Percentiles rank a stretch among this genome's conserved stretches.
Conservation (phyloP, 352 stramenopile genomes). For the Globisporangium perplexum region DNA sequence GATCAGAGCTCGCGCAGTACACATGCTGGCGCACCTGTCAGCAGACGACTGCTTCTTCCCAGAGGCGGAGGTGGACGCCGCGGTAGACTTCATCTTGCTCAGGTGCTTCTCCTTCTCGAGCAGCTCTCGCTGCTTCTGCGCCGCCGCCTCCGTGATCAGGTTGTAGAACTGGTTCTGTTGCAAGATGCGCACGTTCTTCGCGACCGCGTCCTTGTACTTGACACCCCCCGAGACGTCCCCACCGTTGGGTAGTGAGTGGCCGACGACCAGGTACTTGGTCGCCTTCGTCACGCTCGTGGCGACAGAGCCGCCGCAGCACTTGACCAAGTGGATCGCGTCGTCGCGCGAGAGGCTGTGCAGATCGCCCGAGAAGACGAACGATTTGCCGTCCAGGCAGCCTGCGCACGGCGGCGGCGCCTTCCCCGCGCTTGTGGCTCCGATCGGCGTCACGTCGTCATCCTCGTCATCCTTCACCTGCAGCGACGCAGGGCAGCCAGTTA, state of each 20-base stretch:
- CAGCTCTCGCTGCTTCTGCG: constrained; percentile 56
- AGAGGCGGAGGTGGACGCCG: background rate
- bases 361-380: constrained; percentile 74
- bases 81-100: constrained; percentile 45
- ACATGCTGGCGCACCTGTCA: background rate
- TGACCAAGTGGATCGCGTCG: constrained; percentile 70
- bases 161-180: constrained; percentile 88
- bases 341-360: constrained; percentile 52
- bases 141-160: constrained; percentile 62
- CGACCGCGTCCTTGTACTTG: constrained; percentile 90
- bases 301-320: constrained; percentile 67
- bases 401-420: constrained; percentile 49
- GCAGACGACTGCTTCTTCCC: constrained; percentile 11
- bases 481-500: background rate
- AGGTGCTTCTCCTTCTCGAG: constrained; percentile 54
- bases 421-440: constrained; percentile 18
- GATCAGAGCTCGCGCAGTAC: too few relatives aligned
- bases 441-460: constrained; percentile 16
- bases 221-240: constrained; percentile 38
- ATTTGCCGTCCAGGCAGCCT: constrained; percentile 69
- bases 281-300: constrained; percentile 51
- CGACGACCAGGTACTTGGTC: constrained; percentile 78
- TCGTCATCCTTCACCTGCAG: background rate
- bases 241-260: constrained; percentile 58
- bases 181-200: constrained; percentile 79